Evolutionary conservation across 306 rosid species (phyloP).

Genomic region (Ziziphus jujuba): DNA sequence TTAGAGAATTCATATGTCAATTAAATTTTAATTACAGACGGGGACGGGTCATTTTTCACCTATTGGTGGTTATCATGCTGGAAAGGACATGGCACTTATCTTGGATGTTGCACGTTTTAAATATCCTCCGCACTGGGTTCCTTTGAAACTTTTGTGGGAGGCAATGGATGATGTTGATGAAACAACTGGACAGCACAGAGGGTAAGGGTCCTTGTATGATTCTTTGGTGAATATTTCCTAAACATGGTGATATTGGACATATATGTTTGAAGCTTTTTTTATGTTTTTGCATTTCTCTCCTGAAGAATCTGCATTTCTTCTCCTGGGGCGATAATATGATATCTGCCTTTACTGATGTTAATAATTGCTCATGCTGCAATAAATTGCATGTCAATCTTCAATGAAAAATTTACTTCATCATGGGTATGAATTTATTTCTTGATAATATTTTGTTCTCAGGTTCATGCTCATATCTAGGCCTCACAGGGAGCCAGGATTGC

Average conservation of each 20-base stretch:
- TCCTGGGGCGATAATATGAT: too few relatives aligned
- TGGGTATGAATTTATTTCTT: conserved; percentile 15
- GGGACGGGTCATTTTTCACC: conserved; percentile 99
- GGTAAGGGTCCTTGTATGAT: conserved; percentile 43
- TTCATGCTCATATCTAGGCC: conserved; percentile 94
- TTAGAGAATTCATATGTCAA: conserved; percentile 4
- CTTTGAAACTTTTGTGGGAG: conserved; percentile 79
- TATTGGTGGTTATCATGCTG: conserved; percentile 88
- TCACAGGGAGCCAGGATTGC: conserved; percentile 84
- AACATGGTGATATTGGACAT: not conserved
- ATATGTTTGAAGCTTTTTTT: not conserved
- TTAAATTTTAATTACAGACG: conserved; percentile 47
- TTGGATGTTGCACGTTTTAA: conserved; percentile 96
- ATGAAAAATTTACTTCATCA: not conserved
- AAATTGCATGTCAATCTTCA: too few relatives aligned
- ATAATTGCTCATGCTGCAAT: too few relatives aligned
- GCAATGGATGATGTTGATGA: conserved; percentile 73
- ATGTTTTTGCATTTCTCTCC: not conserved
- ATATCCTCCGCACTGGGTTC: conserved; percentile 99
- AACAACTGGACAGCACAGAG: conserved; percentile 64
- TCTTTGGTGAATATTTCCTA: not conserved
- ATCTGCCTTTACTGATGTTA: too few relatives aligned
- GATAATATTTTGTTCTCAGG: conserved; percentile 41
- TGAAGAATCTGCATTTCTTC: not conserved
- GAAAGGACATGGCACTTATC: conserved; percentile 81